Conservation (phyloP, 108 stramenopile species). For the Schizochytrium sp. region DNA sequence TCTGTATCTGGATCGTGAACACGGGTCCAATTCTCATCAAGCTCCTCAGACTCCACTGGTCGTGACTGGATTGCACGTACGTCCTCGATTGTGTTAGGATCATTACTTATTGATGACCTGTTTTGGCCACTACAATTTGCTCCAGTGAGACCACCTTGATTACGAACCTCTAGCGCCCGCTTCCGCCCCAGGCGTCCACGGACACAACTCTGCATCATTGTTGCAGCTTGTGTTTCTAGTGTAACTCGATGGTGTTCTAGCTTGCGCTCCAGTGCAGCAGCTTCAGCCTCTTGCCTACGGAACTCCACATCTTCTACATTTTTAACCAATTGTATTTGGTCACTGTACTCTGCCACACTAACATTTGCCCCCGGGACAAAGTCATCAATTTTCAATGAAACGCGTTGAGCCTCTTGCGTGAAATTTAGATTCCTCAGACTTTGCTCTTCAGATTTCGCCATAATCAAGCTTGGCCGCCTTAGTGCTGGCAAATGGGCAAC, state of each 20-base stretch:
- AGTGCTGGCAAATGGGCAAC: not conserved
- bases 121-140: not conserved
- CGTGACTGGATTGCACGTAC: conserved; percentile 35
- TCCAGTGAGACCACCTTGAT: not conserved
- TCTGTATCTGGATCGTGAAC: conserved; percentile 73
- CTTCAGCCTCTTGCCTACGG: not conserved
- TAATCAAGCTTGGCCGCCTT: not conserved
- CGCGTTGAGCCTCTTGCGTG: conserved; percentile 46
- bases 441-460: not conserved
- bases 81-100: not conserved
- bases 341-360: not conserved
- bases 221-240: conserved; percentile 69
- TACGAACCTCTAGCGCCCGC: not conserved
- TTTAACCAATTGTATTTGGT: conserved; percentile 54
- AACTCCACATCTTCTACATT: conserved; percentile 27
- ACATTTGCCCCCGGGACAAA: conserved; percentile 63
- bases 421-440: not conserved
- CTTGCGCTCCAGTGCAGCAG: conserved; percentile 61
- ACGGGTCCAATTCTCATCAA: conserved; percentile 66
- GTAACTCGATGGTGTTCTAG: not conserved
- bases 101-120: not conserved
- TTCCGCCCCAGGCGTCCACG: conserved; percentile 65
- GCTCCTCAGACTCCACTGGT: conserved; percentile 61
- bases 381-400: conserved; percentile 48
- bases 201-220: conserved; percentile 60